Conservation (phyloP, 768 basidiomycete species). For the Collybiopsis confluens region DNA sequence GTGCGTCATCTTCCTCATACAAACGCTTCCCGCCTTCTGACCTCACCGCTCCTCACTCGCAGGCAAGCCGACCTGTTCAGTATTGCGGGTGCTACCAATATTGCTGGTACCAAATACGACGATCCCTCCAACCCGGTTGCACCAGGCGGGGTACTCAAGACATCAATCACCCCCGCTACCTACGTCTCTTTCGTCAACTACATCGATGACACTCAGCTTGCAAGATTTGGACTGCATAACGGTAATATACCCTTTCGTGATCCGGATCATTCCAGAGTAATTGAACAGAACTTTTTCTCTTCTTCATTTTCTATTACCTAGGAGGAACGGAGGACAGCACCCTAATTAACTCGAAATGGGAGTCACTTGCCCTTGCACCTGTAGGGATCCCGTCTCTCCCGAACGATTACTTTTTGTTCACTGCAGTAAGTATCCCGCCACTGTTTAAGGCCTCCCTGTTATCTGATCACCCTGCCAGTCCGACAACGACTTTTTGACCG, state of each 20-base stretch:
- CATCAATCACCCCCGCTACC: conserved; percentile 43
- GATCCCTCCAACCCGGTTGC: conserved; percentile 48
- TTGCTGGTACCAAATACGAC: conserved; percentile 54
- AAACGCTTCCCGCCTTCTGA: background rate
- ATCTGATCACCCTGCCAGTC: too few species aligned
- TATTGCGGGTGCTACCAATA: conserved; percentile 55
- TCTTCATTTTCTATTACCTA: conserved; percentile 16
- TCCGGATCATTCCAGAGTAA: too few species aligned
- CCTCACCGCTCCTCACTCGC: background rate
- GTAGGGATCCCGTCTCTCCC: conserved; percentile 46
- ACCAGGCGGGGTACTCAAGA: conserved; percentile 40
- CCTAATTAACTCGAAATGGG: conserved; percentile 66
- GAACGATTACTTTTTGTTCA: conserved; percentile 67
- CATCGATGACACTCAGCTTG: conserved; percentile 49
- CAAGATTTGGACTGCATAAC: conserved; percentile 61
- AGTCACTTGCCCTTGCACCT: conserved; percentile 57
- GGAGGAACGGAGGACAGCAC: conserved; percentile 45
- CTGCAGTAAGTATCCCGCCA: conserved; percentile 35
- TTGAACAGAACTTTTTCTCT: background rate
- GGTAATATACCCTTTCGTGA: too few species aligned
- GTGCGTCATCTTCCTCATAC: conserved; percentile 23
- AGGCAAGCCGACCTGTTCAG: conserved; percentile 61
- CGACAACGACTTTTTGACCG: conserved; percentile 63
- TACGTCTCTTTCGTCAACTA: conserved; percentile 56
- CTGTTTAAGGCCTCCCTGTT: too few species aligned